phyloP scores from a whole-genome alignment of 2,329 filamentous ascomycete species.

The Colletotrichum sp. region DNA sequence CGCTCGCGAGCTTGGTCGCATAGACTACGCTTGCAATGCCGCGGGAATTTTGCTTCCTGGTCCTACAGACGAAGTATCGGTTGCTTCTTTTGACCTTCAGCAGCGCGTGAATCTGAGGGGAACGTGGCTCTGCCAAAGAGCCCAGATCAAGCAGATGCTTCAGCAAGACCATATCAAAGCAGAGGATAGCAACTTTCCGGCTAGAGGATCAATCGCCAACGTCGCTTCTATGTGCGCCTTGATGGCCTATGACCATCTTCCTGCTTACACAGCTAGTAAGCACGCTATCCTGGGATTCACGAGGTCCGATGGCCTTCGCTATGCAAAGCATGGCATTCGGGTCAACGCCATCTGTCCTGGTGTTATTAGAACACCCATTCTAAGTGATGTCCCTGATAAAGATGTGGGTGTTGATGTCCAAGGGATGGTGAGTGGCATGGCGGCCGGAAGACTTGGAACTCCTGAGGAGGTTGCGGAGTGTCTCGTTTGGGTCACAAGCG shows the following conservation, averaged over 20 bases:
- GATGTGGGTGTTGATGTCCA: background rate
- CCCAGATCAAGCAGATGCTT: background rate
- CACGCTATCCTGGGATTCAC: background rate
- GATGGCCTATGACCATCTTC: background rate
- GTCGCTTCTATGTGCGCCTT: background rate
- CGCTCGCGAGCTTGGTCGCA: accelerated
- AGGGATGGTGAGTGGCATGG: background rate
- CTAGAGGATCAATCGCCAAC: background rate
- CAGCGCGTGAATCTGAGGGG: background rate
- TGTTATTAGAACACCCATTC: background rate
- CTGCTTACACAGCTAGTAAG: background rate
- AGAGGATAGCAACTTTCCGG: background rate
- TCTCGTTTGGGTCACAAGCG: background rate
- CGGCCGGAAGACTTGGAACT: background rate
- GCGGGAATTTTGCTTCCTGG: background rate
- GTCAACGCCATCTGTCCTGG: background rate
- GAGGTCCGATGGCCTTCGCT: background rate
- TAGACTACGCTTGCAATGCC: background rate
- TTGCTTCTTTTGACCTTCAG: background rate
- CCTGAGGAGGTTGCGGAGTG: background rate
- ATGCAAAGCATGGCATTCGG: background rate
- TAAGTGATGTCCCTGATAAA: background rate
- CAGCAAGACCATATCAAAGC: background rate
- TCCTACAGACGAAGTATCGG: background rate
- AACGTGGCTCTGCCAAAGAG: background rate